A percentile compares a stretch with the other conserved stretches of the same genome.
Conservation (phyloP, 352 stramenopile species). For the Pythium sukuiense region DNA sequence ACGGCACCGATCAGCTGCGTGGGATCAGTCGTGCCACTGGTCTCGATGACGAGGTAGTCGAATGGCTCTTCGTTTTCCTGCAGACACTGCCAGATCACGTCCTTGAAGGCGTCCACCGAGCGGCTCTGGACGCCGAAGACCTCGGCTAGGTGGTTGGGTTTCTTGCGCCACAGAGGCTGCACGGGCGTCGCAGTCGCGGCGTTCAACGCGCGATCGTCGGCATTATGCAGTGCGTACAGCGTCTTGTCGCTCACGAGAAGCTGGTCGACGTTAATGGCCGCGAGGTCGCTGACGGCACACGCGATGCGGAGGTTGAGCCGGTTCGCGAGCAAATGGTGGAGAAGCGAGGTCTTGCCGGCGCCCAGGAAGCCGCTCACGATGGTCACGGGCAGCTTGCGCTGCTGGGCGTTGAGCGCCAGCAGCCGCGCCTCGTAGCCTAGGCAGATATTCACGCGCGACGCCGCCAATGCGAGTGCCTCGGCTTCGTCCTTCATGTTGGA, state of each 20-base stretch:
- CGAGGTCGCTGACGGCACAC: slow-evolving; percentile 70
- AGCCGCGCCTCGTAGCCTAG: slow-evolving; percentile 53
- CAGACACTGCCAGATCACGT: slow-evolving; percentile 65
- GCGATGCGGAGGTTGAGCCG: slow-evolving; percentile 68
- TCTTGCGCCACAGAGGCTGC: slow-evolving; percentile 15
- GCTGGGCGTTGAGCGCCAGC: slow-evolving; percentile 48
- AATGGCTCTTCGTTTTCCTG: slow-evolving; percentile 48
- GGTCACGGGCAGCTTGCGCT: slow-evolving; percentile 54
- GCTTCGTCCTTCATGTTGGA: neutral
- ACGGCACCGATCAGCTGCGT: slow-evolving; percentile 63
- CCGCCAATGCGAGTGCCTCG: slow-evolving; percentile 42
- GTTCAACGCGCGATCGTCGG: slow-evolving; percentile 38
- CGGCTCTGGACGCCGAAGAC: slow-evolving; percentile 38
- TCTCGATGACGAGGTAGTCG: slow-evolving; percentile 81
- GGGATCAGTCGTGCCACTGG: slow-evolving; percentile 72
- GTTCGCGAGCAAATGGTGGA: slow-evolving; percentile 62
- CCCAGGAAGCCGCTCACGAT: slow-evolving; percentile 71
- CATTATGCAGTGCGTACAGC: slow-evolving; percentile 23
- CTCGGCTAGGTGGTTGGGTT: slow-evolving; percentile 24
- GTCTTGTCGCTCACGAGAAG: slow-evolving; percentile 51
- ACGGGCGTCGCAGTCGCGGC: slow-evolving; percentile 23
- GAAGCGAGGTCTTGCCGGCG: slow-evolving; percentile 67
- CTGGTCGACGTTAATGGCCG: slow-evolving; percentile 68
- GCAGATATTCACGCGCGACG: slow-evolving; percentile 55
- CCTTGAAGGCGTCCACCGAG: slow-evolving; percentile 61